Evolutionary conservation across 331 rosid species (phyloP).

Genomic region (Quercus tomentella): DNA sequence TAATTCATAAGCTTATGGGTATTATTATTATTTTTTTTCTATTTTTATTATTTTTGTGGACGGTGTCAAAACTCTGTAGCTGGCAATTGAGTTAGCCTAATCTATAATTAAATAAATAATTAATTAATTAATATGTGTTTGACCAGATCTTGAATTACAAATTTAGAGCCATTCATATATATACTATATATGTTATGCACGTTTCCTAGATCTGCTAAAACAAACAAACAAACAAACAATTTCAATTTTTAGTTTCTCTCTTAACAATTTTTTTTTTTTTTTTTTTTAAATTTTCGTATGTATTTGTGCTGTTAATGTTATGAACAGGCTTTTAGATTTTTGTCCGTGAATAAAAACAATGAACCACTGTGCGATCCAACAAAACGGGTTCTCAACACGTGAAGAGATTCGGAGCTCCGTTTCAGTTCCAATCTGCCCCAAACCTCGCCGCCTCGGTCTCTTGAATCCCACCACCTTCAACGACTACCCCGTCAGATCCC

Average conservation of each 20-base stretch:
- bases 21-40: background rate
- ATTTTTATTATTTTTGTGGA: conserved; percentile 5
- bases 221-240: background rate
- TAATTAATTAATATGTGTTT: conserved; percentile 15
- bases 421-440: conserved; percentile 56
- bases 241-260: background rate
- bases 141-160: conserved; percentile 30
- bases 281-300: too few species aligned
- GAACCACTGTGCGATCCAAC: conserved; percentile 64
- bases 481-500: conserved; percentile 48
- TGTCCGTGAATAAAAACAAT: conserved; percentile 20
- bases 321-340: background rate
- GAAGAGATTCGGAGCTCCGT: conserved; percentile 45
- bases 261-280: background rate
- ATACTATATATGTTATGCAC: background rate
- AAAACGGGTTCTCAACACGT: conserved; percentile 49
- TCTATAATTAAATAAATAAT: background rate
- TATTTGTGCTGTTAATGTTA: background rate
- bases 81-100: conserved; percentile 3
- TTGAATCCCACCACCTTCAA: conserved; percentile 34
- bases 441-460: conserved; percentile 79
- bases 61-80: conserved; percentile 18
- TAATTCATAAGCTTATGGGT: background rate
- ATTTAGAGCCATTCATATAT: conserved; percentile 15
- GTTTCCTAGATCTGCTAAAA: conserved; percentile 13